phyloP scores from a whole-genome alignment of 106 monocot genomes.

The Posidonia australis region DNA sequence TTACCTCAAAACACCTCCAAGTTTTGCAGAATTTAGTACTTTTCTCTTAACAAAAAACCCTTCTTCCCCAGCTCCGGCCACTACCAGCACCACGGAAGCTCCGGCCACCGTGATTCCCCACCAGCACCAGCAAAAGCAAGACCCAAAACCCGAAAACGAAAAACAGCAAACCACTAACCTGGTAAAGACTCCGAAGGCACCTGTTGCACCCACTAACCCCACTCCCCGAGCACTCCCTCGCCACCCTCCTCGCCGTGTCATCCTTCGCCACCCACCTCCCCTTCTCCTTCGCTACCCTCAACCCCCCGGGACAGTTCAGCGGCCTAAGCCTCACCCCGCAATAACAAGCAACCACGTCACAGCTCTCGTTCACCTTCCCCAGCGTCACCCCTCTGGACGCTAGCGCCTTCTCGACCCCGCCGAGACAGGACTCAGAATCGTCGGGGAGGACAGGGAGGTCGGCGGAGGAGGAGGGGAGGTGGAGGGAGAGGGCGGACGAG shows the following conservation, averaged over 20 bases:
- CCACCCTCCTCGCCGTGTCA: conserved; percentile 21
- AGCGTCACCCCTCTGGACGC: conserved; percentile 26
- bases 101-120: no score
- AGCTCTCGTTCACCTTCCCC: conserved; percentile 56
- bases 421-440: conserved; percentile 61
- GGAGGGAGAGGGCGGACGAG: conserved; percentile 28
- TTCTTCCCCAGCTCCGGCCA: no score
- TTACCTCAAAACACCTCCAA: no score
- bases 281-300: conserved; percentile 4
- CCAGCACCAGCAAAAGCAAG: background rate
- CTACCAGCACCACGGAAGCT: no score
- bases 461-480: conserved; percentile 5
- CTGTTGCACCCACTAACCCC: conserved; percentile 54
- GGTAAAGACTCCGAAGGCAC: conserved; percentile 54
- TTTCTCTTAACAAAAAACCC: no score
- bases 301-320: conserved; percentile 32
- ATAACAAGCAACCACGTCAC: conserved; percentile 61
- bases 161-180: conserved; percentile 20
- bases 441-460: conserved; percentile 65
- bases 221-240: conserved; percentile 37
- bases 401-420: conserved; percentile 43
- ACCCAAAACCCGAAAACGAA: background rate
- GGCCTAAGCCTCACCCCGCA: conserved; percentile 64
- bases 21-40: no score
- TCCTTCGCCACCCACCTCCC: conserved; percentile 34